Evolutionary conservation across 169 alveolate species (phyloP), one percentile per base, ranked within the genome.

Genomic region (Eimeria maxima): DNA sequence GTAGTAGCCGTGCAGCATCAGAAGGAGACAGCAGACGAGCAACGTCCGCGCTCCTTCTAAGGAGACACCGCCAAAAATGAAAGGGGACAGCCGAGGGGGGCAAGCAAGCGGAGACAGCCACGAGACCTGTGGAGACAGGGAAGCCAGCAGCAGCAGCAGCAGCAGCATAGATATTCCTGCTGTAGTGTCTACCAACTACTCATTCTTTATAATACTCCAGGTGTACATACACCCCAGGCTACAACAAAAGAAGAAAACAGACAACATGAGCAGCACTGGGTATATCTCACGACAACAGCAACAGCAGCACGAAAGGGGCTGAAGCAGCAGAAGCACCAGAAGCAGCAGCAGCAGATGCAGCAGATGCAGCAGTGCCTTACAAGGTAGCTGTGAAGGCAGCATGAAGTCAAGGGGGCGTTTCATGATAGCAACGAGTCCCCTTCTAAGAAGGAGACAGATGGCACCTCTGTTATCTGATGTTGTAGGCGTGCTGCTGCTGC

Each of bases 21-120:
- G 91, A n/a, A 83, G 91, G 74, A 83, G 91, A 53, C 74, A 55
- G 38, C 8, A 55, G 50, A 29, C 74, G 91, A 7, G 76, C 53
- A n/a, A 65, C 91, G 7, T 83, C 91, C 3, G 74, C 71, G 53
- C 55, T 50, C 42, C 91, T n/a, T 65, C 91, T 45, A 8, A 83
- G 55, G 53, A 83, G 91, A 83, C 91, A 83, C 27, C 91, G 91
- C 91, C 91, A 83, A 18, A 83, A 83, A 22, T 83, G 76, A 13
- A 53, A 33, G 10, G 91, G 91, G 74, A 53, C 76, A 11, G 74
- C 71, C 55, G 91, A 1, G 27, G 91, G 91, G 27, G 91, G 91
- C 50, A 83, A 13, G 74, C 76, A 27, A 33, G 91, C 71, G 29
- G 91, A n/a, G 74, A 83, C 91, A 27, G 55, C 91, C 91, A 83